Percentiles rank a stretch among this genome's conserved stretches.
These are phyloP conservation scores for Cordyceps javanica DNA, from an alignment of 2,329 filamentous ascomycete species.

Conservation along the genomic window DNA sequence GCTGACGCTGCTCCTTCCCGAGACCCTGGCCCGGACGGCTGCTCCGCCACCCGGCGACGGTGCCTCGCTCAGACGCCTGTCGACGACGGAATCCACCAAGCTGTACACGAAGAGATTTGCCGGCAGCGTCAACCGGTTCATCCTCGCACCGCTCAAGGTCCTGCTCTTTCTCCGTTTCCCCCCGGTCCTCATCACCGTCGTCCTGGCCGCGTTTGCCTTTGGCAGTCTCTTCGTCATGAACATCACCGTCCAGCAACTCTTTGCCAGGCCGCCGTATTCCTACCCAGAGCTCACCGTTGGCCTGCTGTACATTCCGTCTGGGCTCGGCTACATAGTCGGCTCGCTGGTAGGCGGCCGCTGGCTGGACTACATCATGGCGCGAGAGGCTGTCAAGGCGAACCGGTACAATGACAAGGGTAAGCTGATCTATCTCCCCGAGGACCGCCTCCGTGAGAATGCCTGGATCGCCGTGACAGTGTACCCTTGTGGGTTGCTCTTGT, in stretches of 20 bases:
- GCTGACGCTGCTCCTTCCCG: constrained; percentile 52
- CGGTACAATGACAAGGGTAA: constrained; percentile 62
- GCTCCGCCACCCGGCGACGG: not conserved
- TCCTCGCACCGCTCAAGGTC: constrained; percentile 68
- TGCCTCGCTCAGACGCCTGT: not conserved
- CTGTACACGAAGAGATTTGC: constrained; percentile 32
- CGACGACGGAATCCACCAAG: constrained; percentile 4
- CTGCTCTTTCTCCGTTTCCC: constrained; percentile 68
- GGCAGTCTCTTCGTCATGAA: constrained; percentile 71
- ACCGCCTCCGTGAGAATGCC: constrained; percentile 76
- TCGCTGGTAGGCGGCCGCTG: constrained; percentile 67
- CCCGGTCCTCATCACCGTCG: constrained; percentile 66
- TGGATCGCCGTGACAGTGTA: constrained; percentile 69
- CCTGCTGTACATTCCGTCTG: constrained; percentile 69
- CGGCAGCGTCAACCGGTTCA: constrained; percentile 48
- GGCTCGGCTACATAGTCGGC: constrained; percentile 64
- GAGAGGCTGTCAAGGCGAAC: constrained; percentile 64
- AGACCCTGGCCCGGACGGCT: constrained; percentile 40
- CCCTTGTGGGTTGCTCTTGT: constrained; percentile 65
- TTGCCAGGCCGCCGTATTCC: constrained; percentile 59
- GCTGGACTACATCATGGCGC: constrained; percentile 76
- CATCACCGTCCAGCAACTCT: constrained; percentile 67
- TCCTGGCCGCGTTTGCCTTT: constrained; percentile 70
- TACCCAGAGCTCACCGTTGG: constrained; percentile 65
- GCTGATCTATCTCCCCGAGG: constrained; percentile 66